Evolutionary conservation across 2,329 filamentous ascomycete genomes (phyloP).

Genomic region (Ophiocordyceps australis): DNA sequence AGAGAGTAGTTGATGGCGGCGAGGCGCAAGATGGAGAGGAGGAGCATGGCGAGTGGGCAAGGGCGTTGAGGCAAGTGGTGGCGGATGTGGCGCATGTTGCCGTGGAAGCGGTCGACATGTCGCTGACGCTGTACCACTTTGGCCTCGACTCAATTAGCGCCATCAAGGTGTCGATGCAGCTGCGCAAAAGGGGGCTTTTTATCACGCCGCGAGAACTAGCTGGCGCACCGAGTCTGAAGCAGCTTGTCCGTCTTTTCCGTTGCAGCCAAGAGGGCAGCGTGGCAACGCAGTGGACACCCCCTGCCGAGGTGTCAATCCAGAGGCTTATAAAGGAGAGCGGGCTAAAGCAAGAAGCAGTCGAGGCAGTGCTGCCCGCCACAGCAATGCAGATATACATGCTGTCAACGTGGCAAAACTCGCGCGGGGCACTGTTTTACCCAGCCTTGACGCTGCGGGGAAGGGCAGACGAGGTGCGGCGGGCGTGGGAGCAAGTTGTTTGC

Average conservation of each 20-base stretch:
- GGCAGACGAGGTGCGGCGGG: too few species aligned
- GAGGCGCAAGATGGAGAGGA: not conserved
- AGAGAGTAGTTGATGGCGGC: not conserved
- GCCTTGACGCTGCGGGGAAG: slow-evolving; percentile 47
- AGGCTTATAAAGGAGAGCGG: slow-evolving; percentile 18
- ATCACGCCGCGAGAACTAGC: slow-evolving; percentile 57
- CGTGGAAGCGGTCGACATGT: slow-evolving; percentile 34
- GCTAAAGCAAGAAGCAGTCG: slow-evolving; percentile 25
- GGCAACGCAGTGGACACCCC: slow-evolving; percentile 7
- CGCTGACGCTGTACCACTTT: slow-evolving; percentile 60
- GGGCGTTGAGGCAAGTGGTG: slow-evolving; percentile 26
- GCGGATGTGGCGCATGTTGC: slow-evolving; percentile 42
- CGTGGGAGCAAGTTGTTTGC: slow-evolving; percentile 42
- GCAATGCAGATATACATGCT: slow-evolving; percentile 73
- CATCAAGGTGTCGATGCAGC: slow-evolving; percentile 60
- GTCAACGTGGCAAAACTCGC: slow-evolving; percentile 51
- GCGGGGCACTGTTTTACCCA: slow-evolving; percentile 53
- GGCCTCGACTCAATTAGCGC: slow-evolving; percentile 85
- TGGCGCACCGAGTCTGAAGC: slow-evolving; percentile 40
- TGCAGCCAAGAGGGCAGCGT: not conserved
- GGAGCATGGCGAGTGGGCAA: slow-evolving; percentile 7
- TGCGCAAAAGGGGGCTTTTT: slow-evolving; percentile 43
- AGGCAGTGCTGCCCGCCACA: slow-evolving; percentile 47
- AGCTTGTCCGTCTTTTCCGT: slow-evolving; percentile 31
- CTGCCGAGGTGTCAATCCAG: slow-evolving; percentile 18